These are phyloP conservation scores for Acorus calamus DNA, from an alignment of 106 monocot species.

Conservation along the genomic window DNA sequence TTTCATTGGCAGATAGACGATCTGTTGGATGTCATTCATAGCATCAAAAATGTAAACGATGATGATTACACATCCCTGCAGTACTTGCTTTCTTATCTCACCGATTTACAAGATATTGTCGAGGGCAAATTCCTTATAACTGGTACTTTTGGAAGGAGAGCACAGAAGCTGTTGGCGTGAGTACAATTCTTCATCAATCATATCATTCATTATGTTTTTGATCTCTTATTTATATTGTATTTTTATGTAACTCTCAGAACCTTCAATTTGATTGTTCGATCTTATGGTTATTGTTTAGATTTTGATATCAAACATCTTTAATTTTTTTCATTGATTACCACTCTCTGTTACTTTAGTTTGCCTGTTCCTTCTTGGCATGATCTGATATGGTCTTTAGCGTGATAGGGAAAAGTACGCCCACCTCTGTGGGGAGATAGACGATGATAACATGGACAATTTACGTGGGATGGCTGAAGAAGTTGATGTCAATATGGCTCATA, in stretches of 20 bases:
- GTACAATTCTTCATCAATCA: slow-evolving; percentile 12
- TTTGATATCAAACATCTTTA: no score
- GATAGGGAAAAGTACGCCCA: slow-evolving; percentile 89
- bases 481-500: slow-evolving; percentile 28
- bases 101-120: slow-evolving; percentile 66
- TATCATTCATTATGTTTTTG: not conserved
- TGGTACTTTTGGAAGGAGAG: slow-evolving; percentile 88
- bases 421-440: slow-evolving; percentile 72
- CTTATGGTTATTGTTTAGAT: no score
- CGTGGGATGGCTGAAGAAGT: slow-evolving; percentile 40
- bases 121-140: slow-evolving; percentile 75
- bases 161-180: slow-evolving; percentile 82
- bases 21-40: slow-evolving; percentile 49
- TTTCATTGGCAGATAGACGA: slow-evolving; percentile 53
- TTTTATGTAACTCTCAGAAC: no score
- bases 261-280: no score
- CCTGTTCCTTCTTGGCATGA: not conserved
- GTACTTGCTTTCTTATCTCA: slow-evolving; percentile 55
- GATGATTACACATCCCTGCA: slow-evolving; percentile 62
- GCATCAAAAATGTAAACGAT: slow-evolving; percentile 36
- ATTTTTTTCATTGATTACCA: no score
- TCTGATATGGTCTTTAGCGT: slow-evolving; percentile 3
- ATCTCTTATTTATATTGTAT: not conserved
- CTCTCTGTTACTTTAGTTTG: not conserved
- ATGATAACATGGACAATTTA: slow-evolving; percentile 38